These are phyloP conservation scores for Ceratobasidium sp. DNA, from an alignment of 1,284 basidiomycete genomes.

Conservation along the genomic window DNA sequence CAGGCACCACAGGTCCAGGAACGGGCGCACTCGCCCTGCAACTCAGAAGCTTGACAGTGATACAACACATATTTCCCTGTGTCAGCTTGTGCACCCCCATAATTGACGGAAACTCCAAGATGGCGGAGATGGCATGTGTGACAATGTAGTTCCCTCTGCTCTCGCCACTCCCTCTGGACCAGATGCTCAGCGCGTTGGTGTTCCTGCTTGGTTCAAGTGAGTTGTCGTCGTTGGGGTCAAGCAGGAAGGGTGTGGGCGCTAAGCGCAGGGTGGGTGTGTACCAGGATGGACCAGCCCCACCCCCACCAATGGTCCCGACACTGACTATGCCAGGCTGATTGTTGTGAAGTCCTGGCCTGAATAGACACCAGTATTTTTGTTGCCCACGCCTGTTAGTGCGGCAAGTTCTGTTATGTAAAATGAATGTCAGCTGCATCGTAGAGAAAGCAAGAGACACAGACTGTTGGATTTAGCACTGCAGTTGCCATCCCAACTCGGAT, in stretches of 20 bases:
- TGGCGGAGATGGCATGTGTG: slow-evolving; percentile 88
- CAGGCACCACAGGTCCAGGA: slow-evolving; percentile 66
- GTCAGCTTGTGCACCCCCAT: slow-evolving; percentile 76
- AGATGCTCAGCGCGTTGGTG: slow-evolving; percentile 42
- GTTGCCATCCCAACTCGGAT: slow-evolving; percentile 93
- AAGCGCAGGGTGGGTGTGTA: slow-evolving; percentile 43
- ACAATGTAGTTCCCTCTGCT: slow-evolving; percentile 74
- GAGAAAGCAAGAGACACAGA: slow-evolving; percentile 62
- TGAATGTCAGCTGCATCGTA: neutral
- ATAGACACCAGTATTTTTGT: slow-evolving; percentile 67
- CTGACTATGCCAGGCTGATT: too few species aligned
- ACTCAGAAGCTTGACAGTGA: slow-evolving; percentile 87
- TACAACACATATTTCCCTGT: slow-evolving; percentile 88
- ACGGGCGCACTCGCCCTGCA: slow-evolving; percentile 68
- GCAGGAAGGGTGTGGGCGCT: slow-evolving; percentile 51
- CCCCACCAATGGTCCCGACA: slow-evolving; percentile 51
- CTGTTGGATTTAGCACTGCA: slow-evolving; percentile 83
- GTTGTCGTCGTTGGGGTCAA: slow-evolving; percentile 83
- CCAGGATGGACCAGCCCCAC: slow-evolving; percentile 50
- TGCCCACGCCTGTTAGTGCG: slow-evolving; percentile 87
- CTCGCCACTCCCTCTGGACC: slow-evolving; percentile 64
- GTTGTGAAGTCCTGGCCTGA: slow-evolving; percentile 69
- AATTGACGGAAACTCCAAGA: slow-evolving; percentile 87
- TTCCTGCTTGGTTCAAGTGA: slow-evolving; percentile 70
- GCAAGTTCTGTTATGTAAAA: slow-evolving; percentile 74